Percentiles rank a stretch among this genome's conserved stretches.
phyloP scores from a whole-genome alignment of 2,329 filamentous ascomycete species.

The Beauveria caledonica region DNA sequence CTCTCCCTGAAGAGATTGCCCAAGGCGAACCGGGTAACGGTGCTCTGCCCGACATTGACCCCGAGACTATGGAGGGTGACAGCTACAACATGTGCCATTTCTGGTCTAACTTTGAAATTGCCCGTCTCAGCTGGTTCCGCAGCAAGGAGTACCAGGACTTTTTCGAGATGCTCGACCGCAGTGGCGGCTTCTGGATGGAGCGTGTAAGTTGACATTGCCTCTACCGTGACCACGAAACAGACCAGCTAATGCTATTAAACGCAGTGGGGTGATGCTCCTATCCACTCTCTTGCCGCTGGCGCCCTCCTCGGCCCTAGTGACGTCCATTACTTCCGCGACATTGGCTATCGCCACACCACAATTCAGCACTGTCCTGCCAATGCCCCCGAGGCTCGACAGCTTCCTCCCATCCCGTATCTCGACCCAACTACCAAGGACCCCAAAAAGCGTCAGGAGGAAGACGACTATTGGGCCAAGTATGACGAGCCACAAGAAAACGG shows the following conservation, averaged over 20 bases:
- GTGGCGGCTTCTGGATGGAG: conserved; percentile 99
- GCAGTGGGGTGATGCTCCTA: conserved; percentile 96
- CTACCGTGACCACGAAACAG: background rate
- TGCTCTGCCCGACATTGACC: conserved; percentile 71
- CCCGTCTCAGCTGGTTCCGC: conserved; percentile 87
- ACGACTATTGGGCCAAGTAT: conserved; percentile 88
- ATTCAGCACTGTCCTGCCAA: conserved; percentile 98
- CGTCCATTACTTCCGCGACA: conserved; percentile 98
- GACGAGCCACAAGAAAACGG: conserved; percentile 90
- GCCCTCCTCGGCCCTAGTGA: conserved; percentile 72
- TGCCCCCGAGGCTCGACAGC: conserved; percentile 70
- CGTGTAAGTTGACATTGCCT: conserved; percentile 49
- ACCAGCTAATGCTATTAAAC: background rate
- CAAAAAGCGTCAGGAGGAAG: conserved; percentile 80
- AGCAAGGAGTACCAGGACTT: conserved; percentile 97
- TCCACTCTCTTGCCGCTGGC: conserved; percentile 93
- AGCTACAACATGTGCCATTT: conserved; percentile 99
- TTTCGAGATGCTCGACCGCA: conserved; percentile 97
- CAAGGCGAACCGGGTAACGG: conserved; percentile 64
- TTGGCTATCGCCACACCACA: conserved; percentile 95
- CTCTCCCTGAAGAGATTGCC: conserved; percentile 72
- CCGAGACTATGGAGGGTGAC: conserved; percentile 92
- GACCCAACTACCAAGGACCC: conserved; percentile 75
- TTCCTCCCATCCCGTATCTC: conserved; percentile 70
- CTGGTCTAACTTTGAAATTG: conserved; percentile 99